Conservation (phyloP, 371 early-diverging fungal genomes). For the Rhizopus stolonifer region DNA sequence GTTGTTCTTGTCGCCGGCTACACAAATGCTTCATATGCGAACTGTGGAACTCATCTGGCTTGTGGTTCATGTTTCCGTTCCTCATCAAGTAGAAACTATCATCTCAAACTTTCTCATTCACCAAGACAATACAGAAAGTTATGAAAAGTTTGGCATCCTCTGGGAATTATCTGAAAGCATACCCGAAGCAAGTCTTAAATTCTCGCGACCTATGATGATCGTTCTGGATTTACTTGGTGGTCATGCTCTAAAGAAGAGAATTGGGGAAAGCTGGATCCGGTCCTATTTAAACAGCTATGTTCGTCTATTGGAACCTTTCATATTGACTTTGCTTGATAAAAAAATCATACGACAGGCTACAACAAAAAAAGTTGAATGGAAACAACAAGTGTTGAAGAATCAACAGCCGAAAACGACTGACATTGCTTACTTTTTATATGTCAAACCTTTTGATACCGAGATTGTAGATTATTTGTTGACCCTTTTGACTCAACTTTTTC, state of each 20-base stretch:
- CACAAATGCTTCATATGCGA: conserved; percentile 57
- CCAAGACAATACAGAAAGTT: conserved; percentile 34
- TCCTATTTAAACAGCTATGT: conserved; percentile 63
- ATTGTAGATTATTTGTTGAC: conserved; percentile 68
- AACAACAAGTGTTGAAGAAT: conserved; percentile 31
- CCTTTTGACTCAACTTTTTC: conserved; percentile 51
- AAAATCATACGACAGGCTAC: conserved; percentile 45
- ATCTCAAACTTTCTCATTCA: conserved; percentile 57
- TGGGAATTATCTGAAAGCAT: conserved; percentile 65
- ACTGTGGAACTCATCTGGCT: conserved; percentile 68
- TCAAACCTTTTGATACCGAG: conserved; percentile 65
- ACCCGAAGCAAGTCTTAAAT: conserved; percentile 44
- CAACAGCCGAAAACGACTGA: conserved; percentile 12
- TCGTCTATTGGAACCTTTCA: conserved; percentile 64
- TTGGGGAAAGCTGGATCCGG: conserved; percentile 75
- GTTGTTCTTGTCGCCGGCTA: conserved; percentile 43
- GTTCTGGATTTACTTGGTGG: conserved; percentile 67
- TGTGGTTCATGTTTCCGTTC: conserved; percentile 51
- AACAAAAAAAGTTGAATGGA: conserved; percentile 45
- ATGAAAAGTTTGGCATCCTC: conserved; percentile 69
- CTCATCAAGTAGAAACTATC: conserved; percentile 62
- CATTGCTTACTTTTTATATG: conserved; percentile 49
- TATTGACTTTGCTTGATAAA: conserved; percentile 54
- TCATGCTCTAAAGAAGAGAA: conserved; percentile 57
- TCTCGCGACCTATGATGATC: conserved; percentile 72